A percentile compares a stretch with the other conserved stretches of the same genome.
Conservation (phyloP, 192 early-diverging fungal species). For the Backusella luteola region DNA sequence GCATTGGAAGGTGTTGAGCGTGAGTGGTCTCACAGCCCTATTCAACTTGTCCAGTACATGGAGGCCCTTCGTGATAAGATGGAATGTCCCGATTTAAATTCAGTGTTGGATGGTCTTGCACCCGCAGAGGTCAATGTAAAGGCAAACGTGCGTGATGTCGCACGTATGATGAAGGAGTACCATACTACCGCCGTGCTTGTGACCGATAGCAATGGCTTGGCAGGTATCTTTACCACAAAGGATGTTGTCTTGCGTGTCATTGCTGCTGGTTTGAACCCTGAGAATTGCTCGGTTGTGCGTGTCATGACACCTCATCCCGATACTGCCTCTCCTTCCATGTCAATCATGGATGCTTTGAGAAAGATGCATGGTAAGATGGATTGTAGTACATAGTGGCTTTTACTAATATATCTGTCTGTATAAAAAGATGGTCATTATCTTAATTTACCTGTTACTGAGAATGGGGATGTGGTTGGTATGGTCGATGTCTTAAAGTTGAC, state of each 20-base stretch:
- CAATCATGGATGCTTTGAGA: conserved; percentile 74
- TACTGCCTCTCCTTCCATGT: conserved; percentile 61
- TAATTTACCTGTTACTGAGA: conserved; percentile 71
- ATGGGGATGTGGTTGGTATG: conserved; percentile 65
- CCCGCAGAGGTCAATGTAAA: conserved; percentile 62
- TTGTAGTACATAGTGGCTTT: neutral
- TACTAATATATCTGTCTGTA: too few species aligned
- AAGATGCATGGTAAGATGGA: conserved; percentile 66
- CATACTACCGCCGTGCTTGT: conserved; percentile 75
- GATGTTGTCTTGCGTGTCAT: conserved; percentile 84
- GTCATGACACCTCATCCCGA: conserved; percentile 93
- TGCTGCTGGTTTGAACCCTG: conserved; percentile 80
- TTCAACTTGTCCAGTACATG: conserved; percentile 65
- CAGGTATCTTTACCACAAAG: conserved; percentile 79
- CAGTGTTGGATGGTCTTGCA: conserved; percentile 65
- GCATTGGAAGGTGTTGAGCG: conserved; percentile 77
- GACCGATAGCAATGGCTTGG: conserved; percentile 62
- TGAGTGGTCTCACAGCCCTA: conserved; percentile 64
- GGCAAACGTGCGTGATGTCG: conserved; percentile 70
- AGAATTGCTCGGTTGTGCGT: conserved; percentile 85
- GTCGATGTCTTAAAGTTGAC: conserved; percentile 81
- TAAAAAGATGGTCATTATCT: conserved; percentile 62
- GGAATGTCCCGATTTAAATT: conserved; percentile 85
- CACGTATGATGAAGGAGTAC: conserved; percentile 66
- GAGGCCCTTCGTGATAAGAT: conserved; percentile 72